phyloP scores from a whole-genome alignment of 768 basidiomycete genomes.

The Leucocoprinus sp. region DNA sequence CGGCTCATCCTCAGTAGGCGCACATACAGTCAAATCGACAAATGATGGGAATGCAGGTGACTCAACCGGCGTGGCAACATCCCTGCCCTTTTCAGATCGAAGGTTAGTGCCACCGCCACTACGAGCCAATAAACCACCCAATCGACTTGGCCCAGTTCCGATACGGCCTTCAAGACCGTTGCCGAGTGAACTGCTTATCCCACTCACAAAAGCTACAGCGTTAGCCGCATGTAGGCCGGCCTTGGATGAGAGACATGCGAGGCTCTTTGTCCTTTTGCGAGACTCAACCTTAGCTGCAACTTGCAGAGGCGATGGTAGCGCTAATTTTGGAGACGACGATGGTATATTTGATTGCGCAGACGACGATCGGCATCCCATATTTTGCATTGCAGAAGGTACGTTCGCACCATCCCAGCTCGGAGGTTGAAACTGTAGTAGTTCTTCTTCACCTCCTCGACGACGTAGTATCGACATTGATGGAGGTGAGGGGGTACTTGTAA shows the following conservation, averaged over 20 bases:
- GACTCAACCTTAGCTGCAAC: not conserved
- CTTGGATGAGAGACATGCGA: constrained; percentile 1
- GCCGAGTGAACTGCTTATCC: not conserved
- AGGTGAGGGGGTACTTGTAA: not conserved
- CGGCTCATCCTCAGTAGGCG: not conserved
- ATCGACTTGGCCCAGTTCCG: not conserved
- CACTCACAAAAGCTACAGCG: not conserved
- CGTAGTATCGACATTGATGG: not conserved
- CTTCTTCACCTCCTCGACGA: not conserved
- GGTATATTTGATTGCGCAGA: constrained; percentile 3
- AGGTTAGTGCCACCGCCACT: constrained; percentile 10
- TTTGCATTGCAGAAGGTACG: not conserved
- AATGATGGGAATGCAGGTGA: constrained; percentile 2
- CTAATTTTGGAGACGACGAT: not conserved
- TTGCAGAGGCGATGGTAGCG: not conserved
- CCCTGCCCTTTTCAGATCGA: constrained; percentile 2
- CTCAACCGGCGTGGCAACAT: constrained; percentile 1
- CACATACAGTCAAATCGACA: not conserved
- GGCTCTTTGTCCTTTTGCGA: constrained; percentile 6
- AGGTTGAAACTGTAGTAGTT: not conserved
- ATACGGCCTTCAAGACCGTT: not conserved
- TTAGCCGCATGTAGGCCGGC: constrained; percentile 1
- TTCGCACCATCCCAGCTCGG: not conserved
- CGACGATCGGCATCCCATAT: not conserved
- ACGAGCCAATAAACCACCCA: constrained; percentile 3